Evolutionary conservation across 2,329 filamentous ascomycete species (phyloP), one percentile per base, ranked within the genome.

Genomic region (Rutstroemia sp.): DNA sequence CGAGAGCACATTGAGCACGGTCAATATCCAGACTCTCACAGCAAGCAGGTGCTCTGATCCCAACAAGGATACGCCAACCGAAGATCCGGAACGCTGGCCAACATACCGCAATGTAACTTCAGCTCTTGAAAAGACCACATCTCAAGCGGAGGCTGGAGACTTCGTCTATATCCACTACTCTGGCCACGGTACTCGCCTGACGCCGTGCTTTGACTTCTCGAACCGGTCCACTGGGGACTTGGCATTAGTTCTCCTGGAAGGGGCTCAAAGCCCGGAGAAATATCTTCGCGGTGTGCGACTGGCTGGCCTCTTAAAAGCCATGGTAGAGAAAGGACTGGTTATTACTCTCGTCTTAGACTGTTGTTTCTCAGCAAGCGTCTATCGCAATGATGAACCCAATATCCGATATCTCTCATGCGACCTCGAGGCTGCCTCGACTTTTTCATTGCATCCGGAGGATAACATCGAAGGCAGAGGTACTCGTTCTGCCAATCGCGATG

Each of bases 281-380:
- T 57, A 59, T 52, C 42, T 97, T n/a, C 16, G 16, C 92, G 92
- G 8, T 72, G 18, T 14, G 38, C 30, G n/a, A 54, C 19, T 42
- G 39, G 18, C 8, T 38, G n/a, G 23, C 23, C 19, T 47, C 18
- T 27, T 46, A n/a, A 38, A 16, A n/a, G 18, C 39, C 1, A 45
- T 45, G 42, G 42, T 45, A 10, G 42, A 45, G 18, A 45, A 45
- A n/a, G 23, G 23, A 19, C 12, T 45, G n/a, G 23, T 21, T 5
- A n/a, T 45, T 10, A 45, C 42, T 18, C 42, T 45, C 19, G 16
- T 45, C 9, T n/a, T 45, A 19, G 42, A 45, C 19, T 45, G 42
- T 23, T 45, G 42, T 12, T 12, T 21, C 9, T 45, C 42, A 2
- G 42, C 18, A 21, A n/a, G 16, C n/a, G 42, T 19, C 1, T 21